phyloP scores from a whole-genome alignment of 768 basidiomycete genomes.

The Tulasnella sp. region DNA sequence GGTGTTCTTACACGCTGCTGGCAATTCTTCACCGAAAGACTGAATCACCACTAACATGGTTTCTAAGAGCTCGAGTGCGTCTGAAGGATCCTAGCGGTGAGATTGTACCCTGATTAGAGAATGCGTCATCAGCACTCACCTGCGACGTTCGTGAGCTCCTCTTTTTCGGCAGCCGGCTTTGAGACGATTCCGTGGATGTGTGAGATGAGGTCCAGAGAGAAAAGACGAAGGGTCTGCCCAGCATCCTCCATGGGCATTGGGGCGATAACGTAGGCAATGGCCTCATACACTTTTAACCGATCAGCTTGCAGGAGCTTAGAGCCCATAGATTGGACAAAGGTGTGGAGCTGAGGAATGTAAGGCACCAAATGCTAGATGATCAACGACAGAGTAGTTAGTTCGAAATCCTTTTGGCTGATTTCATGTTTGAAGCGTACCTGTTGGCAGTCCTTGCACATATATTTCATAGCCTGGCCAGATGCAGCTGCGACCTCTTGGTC shows the following conservation, averaged over 20 bases:
- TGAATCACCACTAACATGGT: conserved; percentile 82
- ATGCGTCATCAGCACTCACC: conserved; percentile 47
- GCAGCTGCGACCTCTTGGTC: conserved; percentile 85
- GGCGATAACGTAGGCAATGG: conserved; percentile 90
- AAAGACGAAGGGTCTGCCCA: conserved; percentile 79
- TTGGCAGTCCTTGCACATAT: conserved; percentile 95
- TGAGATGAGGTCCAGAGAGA: conserved; percentile 78
- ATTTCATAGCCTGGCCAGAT: conserved; percentile 93
- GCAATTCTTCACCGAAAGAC: conserved; percentile 77
- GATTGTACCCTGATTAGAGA: neutral
- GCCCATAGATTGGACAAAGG: conserved; percentile 78
- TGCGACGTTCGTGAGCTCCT: conserved; percentile 62
- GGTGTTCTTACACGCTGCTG: conserved; percentile 70
- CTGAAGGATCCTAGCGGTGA: conserved; percentile 39
- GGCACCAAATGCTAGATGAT: conserved; percentile 72
- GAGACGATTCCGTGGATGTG: conserved; percentile 62
- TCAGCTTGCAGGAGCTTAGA: conserved; percentile 80
- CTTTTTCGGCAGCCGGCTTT: conserved; percentile 53
- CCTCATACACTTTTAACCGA: conserved; percentile 87
- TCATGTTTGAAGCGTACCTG: conserved; percentile 46
- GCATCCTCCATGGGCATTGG: conserved; percentile 89
- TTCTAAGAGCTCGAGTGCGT: conserved; percentile 87
- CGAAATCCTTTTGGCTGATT: neutral
- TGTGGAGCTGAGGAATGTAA: conserved; percentile 86
- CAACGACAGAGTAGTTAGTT: conserved; percentile 1